Conservation (phyloP, 2,329 filamentous ascomycete species). For the Hirsutella thompsonii region DNA sequence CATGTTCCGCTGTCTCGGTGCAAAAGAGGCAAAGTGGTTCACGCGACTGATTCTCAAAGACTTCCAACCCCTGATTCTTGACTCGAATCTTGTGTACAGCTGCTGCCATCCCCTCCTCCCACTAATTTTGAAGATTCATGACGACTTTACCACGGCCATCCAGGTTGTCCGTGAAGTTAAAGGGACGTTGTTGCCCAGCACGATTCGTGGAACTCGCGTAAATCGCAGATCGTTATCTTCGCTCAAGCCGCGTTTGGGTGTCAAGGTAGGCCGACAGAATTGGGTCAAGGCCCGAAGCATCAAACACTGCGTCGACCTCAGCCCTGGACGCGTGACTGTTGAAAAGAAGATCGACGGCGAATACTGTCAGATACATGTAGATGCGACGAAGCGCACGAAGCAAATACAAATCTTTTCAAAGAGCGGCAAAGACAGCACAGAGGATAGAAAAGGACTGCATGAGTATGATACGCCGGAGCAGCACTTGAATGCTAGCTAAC, state of each 20-base stretch:
- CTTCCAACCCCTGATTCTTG: constrained; percentile 53
- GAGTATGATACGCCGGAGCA: constrained; percentile 18
- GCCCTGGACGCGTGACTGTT: constrained; percentile 50
- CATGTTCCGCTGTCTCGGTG: constrained; percentile 46
- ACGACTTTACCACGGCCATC: constrained; percentile 51
- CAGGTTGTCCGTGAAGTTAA: constrained; percentile 30
- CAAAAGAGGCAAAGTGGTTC: constrained; percentile 76
- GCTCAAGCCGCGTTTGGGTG: constrained; percentile 41
- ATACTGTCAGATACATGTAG: constrained; percentile 79
- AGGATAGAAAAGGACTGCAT: constrained; percentile 51
- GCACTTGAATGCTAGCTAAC: background rate
- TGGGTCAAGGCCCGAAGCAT: constrained; percentile 59
- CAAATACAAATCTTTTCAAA: constrained; percentile 80
- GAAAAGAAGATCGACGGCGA: constrained; percentile 82
- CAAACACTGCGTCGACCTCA: constrained; percentile 59
- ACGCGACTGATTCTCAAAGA: constrained; percentile 69
- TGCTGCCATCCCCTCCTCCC: constrained; percentile 59
- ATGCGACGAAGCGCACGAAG: constrained; percentile 39
- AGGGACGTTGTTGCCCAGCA: constrained; percentile 9
- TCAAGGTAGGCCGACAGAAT: constrained; percentile 50
- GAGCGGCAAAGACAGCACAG: constrained; percentile 78
- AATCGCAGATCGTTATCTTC: constrained; percentile 12
- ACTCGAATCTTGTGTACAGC: constrained; percentile 39
- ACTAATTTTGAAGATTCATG: constrained; percentile 54
- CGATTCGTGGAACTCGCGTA: constrained; percentile 1